Evolutionary conservation across 106 monocot species (phyloP).

Genomic region (Cymbidium sinense): DNA sequence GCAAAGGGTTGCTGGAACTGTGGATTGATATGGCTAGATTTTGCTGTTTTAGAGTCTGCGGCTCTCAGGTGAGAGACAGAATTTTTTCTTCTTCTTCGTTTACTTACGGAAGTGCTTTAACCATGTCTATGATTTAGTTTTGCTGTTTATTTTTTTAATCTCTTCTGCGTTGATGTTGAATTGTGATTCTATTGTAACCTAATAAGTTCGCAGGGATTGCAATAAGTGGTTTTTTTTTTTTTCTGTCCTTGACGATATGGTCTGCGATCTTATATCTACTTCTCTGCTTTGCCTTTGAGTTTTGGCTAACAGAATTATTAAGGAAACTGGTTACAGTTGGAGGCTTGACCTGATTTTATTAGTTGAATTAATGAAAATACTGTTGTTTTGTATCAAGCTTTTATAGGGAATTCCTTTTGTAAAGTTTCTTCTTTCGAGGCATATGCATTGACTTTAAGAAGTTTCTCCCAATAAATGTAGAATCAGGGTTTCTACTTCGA

Average conservation of each 20-base stretch:
- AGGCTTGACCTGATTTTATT: not conserved
- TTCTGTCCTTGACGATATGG: too few species aligned
- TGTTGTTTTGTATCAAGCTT: not conserved
- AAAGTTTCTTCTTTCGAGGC: not conserved
- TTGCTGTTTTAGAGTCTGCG: not conserved
- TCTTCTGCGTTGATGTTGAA: not conserved
- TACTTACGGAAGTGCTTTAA: not conserved
- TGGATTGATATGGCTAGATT: slow-evolving; percentile 3
- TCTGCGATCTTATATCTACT: too few species aligned
- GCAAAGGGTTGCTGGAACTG: not conserved
- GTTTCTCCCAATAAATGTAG: not conserved
- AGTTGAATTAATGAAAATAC: not conserved
- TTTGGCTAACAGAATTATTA: too few species aligned
- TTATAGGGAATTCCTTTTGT: not conserved
- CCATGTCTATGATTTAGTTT: not conserved
- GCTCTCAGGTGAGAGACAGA: not conserved
- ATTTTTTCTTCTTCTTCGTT: not conserved
- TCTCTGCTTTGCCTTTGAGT: too few species aligned
- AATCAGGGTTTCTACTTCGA: not conserved
- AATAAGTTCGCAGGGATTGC: not conserved
- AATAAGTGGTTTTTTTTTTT: not conserved
- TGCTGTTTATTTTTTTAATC: not conserved
- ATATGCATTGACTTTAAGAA: not conserved
- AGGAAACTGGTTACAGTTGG: not conserved
- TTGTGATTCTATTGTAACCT: not conserved